Evolutionary conservation across 148 eudicot genomes (phyloP).

Genomic region (Suaeda aralocaspica): DNA sequence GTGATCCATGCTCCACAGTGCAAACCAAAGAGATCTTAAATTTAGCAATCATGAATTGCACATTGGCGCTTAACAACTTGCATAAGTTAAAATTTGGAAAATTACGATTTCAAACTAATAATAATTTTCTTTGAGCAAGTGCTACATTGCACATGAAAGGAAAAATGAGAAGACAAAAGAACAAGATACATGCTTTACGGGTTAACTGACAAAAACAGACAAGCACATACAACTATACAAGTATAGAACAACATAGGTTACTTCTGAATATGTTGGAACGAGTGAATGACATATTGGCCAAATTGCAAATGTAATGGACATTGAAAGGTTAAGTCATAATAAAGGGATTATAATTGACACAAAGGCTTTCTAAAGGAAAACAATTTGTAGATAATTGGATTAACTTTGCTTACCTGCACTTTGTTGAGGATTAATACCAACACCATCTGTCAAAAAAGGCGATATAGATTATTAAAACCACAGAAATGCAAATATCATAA

Average conservation of each 20-base stretch:
- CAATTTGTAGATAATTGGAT: neutral
- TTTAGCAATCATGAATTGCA: neutral
- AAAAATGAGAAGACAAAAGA: too few species aligned
- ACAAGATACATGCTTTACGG: too few species aligned
- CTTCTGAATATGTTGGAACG: too few species aligned
- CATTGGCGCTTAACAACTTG: too few species aligned
- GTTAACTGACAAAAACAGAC: too few species aligned
- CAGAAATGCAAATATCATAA: neutral
- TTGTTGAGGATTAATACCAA: constrained; percentile 98
- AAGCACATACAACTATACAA: too few species aligned
- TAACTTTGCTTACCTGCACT: constrained; percentile 70
- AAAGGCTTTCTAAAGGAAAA: neutral
- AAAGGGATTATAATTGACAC: neutral
- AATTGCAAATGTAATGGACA: neutral
- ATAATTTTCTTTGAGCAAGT: too few species aligned
- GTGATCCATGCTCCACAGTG: neutral
- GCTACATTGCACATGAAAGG: too few species aligned
- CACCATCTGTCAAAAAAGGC: constrained; percentile 69
- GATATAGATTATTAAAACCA: neutral
- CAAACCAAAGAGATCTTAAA: neutral
- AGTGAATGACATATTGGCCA: neutral
- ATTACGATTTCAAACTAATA: too few species aligned
- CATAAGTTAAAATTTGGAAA: too few species aligned
- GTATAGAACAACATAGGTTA: too few species aligned
- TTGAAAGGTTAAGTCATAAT: neutral